These are phyloP conservation scores for Suillus fuscotomentosus DNA, from an alignment of 768 basidiomycete species.

Conservation along the genomic window DNA sequence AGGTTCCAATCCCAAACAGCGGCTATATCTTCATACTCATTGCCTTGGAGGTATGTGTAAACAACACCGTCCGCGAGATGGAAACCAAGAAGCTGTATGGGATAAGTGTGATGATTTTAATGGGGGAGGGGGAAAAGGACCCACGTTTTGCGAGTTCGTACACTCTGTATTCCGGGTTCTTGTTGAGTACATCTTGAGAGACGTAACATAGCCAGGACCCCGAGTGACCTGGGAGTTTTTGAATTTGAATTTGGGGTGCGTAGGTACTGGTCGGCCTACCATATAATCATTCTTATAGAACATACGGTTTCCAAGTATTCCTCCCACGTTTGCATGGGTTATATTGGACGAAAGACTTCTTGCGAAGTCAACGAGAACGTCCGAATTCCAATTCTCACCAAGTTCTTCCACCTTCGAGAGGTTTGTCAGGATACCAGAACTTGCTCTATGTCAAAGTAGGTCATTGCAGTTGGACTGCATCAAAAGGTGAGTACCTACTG, in stretches of 20 bases:
- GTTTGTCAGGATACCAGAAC: slow-evolving; percentile 55
- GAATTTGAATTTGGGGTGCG: background rate
- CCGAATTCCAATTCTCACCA: slow-evolving; percentile 52
- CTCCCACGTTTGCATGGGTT: slow-evolving; percentile 53
- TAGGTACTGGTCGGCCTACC: slow-evolving; percentile 34
- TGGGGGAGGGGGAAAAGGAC: slow-evolving; percentile 8
- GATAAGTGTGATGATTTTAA: background rate
- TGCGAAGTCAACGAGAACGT: slow-evolving; percentile 37
- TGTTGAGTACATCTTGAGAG: slow-evolving; percentile 61
- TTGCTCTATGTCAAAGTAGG: slow-evolving; percentile 41
- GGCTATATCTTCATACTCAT: slow-evolving; percentile 73
- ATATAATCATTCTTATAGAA: slow-evolving; percentile 71
- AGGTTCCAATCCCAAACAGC: slow-evolving; percentile 79
- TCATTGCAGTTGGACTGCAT: background rate
- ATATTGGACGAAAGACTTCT: slow-evolving; percentile 34
- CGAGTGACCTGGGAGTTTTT: slow-evolving; percentile 51
- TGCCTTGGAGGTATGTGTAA: slow-evolving; percentile 61
- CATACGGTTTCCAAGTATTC: slow-evolving; percentile 57
- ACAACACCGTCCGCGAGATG: slow-evolving; percentile 66
- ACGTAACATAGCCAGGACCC: slow-evolving; percentile 57
- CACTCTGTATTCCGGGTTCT: slow-evolving; percentile 65
- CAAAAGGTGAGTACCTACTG: slow-evolving; percentile 33
- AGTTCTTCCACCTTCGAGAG: slow-evolving; percentile 49
- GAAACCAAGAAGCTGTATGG: slow-evolving; percentile 55
- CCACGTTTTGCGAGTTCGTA: slow-evolving; percentile 58